Evolutionary conservation across 257 asterid species (phyloP).

Genomic region (Orobanche coerulescens): DNA sequence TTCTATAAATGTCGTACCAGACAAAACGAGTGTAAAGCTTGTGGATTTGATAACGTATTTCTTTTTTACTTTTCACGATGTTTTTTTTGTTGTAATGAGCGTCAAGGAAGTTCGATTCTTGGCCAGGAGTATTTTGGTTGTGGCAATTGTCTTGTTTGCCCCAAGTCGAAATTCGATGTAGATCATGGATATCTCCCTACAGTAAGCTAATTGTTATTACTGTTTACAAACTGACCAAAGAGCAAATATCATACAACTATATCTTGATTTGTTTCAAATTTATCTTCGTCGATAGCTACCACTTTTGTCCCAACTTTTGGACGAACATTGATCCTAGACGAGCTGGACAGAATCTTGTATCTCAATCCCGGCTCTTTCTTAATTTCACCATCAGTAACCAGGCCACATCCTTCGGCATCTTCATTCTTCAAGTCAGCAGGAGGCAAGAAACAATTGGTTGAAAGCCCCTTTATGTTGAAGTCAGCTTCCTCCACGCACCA

Average conservation of each 20-base stretch:
- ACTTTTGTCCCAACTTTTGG: slow-evolving; percentile 32
- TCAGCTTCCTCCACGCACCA: slow-evolving; percentile 42
- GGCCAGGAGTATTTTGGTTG: too few relatives aligned
- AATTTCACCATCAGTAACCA: neutral
- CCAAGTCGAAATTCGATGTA: too few relatives aligned
- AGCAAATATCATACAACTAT: slow-evolving; percentile 19
- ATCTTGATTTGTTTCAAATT: slow-evolving; percentile 18
- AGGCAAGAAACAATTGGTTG: slow-evolving; percentile 26
- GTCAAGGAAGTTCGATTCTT: too few relatives aligned
- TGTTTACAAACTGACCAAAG: slow-evolving; percentile 31
- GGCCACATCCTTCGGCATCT: slow-evolving; percentile 30
- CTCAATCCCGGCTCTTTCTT: slow-evolving; percentile 15
- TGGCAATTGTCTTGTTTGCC: too few relatives aligned
- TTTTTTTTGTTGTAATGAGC: too few relatives aligned
- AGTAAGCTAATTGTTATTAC: neutral
- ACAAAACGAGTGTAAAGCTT: too few relatives aligned
- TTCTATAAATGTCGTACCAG: too few relatives aligned
- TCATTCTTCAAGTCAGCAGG: slow-evolving; percentile 32
- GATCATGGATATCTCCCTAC: neutral
- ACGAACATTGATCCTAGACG: slow-evolving; percentile 18
- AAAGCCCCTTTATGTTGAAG: slow-evolving; percentile 35
- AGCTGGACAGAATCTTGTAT: slow-evolving; percentile 20
- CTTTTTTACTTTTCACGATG: too few relatives aligned
- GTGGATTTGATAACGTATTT: too few relatives aligned
- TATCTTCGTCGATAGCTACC: slow-evolving; percentile 44